Percentiles rank a stretch among this genome's conserved stretches.
phyloP scores from a whole-genome alignment of 1,284 basidiomycete genomes.

The Singerocomus inundabilis region DNA sequence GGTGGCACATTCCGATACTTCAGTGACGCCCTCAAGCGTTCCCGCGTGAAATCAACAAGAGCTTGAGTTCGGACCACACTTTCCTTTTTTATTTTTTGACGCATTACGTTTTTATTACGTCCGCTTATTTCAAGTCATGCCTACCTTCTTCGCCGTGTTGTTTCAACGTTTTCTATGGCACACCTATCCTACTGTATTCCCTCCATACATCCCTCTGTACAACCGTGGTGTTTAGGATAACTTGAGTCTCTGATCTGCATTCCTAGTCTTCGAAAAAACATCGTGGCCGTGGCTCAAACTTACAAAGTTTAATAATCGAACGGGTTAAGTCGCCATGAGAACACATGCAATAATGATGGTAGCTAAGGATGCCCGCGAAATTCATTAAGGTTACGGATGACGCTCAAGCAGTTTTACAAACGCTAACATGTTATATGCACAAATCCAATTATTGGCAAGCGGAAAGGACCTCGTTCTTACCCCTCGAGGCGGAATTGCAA shows the following conservation, averaged over 20 bases:
- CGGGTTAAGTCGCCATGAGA: constrained; percentile 10
- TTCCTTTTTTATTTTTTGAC: constrained; percentile 3
- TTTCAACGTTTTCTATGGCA: neutral
- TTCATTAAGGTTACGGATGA: no score
- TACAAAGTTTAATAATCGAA: constrained; percentile 20
- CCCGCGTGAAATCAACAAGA: constrained; percentile 27
- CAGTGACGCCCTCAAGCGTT: constrained; percentile 23
- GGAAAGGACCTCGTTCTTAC: no score
- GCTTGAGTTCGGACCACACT: constrained; percentile 7
- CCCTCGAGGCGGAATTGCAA: neutral
- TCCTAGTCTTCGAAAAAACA: neutral
- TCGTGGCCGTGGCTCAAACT: neutral
- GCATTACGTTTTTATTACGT: constrained; percentile 16
- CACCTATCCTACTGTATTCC: constrained; percentile 20
- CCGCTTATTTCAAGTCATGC: constrained; percentile 11
- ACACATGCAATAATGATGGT: constrained; percentile 20
- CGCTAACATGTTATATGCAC: neutral
- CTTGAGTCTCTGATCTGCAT: neutral
- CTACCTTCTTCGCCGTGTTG: neutral
- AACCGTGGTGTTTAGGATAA: constrained; percentile 8
- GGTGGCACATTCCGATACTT: constrained; percentile 21
- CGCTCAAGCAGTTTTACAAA: neutral
- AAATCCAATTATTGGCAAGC: neutral
- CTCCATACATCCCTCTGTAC: constrained; percentile 4
- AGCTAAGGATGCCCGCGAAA: constrained; percentile 7